phyloP scores from a whole-genome alignment of 345 rosid genomes.

The Punica granatum region DNA sequence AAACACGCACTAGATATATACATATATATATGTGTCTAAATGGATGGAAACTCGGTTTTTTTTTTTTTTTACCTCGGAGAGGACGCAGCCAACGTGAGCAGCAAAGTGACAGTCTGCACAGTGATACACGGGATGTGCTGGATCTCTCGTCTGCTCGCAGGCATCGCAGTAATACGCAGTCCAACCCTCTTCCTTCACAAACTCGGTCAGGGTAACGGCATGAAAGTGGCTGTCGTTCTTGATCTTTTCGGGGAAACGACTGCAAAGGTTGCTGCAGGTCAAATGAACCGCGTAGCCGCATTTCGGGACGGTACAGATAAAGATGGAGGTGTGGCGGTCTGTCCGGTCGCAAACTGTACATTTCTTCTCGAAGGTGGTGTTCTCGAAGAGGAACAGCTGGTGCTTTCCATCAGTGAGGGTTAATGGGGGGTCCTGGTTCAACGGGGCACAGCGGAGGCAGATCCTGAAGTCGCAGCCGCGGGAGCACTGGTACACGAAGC shows the following conservation, averaged over 20 bases:
- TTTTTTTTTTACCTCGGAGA: background rate
- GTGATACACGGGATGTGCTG: background rate
- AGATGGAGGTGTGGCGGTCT: background rate
- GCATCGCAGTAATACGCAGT: background rate
- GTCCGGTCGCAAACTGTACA: background rate
- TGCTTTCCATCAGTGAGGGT: background rate
- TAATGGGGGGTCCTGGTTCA: background rate
- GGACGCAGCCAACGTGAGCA: constrained; percentile 2
- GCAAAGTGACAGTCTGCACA: background rate
- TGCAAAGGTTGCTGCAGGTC: background rate
- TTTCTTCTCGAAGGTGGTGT: background rate
- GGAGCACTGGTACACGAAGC: constrained; percentile 2
- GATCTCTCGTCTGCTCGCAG: background rate
- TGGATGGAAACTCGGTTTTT: too few relatives aligned
- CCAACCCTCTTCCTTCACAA: background rate
- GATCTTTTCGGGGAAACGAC: background rate
- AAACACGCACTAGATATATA: too few relatives aligned
- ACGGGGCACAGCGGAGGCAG: background rate
- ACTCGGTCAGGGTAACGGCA: background rate
- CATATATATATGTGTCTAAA: too few relatives aligned
- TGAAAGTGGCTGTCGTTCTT: background rate
- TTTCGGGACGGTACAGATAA: background rate
- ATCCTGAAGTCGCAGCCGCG: constrained; percentile 1
- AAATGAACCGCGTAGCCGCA: background rate
- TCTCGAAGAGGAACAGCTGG: background rate